Conservation (phyloP, 1,284 basidiomycete species). For the Moesziomyces globuligerus region DNA sequence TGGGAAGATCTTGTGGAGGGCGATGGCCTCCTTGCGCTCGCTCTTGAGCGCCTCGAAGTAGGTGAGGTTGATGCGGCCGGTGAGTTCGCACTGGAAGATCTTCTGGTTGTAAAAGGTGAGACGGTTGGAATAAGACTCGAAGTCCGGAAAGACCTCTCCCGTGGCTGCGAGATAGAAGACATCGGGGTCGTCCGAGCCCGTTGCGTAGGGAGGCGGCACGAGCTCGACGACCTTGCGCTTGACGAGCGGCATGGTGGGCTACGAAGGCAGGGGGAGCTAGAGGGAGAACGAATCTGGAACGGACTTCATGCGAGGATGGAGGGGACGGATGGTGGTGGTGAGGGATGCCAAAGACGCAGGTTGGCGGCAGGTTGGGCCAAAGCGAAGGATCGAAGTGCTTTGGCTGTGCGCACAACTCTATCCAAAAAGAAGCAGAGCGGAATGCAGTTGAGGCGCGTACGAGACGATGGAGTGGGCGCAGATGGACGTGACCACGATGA, state of each 20-base stretch:
- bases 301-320: not conserved
- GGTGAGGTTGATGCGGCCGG: constrained; percentile 88
- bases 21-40: constrained; percentile 85
- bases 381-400: too few species aligned
- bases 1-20: constrained; percentile 89
- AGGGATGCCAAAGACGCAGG: not conserved
- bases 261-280: not conserved
- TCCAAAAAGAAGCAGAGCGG: too few species aligned
- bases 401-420: too few species aligned
- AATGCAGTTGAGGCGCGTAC: not conserved
- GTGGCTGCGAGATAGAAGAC: constrained; percentile 64
- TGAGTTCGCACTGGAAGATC: constrained; percentile 93
- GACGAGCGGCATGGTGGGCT: constrained; percentile 57
- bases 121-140: constrained; percentile 79
- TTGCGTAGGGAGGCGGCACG: constrained; percentile 47
- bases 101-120: constrained; percentile 93
- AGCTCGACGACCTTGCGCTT: constrained; percentile 62
- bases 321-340: not conserved
- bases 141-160: constrained; percentile 65
- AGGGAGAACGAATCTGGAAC: not conserved
- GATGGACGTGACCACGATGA: too few species aligned
- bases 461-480: not conserved
- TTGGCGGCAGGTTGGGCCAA: not conserved
- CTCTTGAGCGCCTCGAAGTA: constrained; percentile 93
- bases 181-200: constrained; percentile 55